Conservation (phyloP, 2,329 filamentous ascomycete species). For the Phoma sp. region DNA sequence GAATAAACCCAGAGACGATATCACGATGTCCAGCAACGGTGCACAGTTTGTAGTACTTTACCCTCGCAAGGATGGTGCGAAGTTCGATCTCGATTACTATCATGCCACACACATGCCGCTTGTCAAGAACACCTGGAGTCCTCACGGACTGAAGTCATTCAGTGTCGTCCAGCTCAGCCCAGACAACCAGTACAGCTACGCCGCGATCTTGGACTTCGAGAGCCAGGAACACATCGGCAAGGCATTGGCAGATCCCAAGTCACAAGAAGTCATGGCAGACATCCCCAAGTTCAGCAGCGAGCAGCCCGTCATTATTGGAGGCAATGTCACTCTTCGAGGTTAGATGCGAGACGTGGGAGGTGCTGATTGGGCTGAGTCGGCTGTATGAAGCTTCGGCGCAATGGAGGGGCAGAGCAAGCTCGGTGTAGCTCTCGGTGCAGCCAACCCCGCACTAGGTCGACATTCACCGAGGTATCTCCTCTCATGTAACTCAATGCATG, state of each 20-base stretch:
- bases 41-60: conserved; percentile 48
- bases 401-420: no score
- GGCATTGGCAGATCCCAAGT: conserved; percentile 23
- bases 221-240: conserved; percentile 31
- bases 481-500: conserved; percentile 10
- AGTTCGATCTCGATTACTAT: conserved; percentile 61
- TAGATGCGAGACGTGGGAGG: conserved; percentile 7
- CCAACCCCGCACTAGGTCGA: conserved; percentile 12
- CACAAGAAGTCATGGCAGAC: conserved; percentile 48
- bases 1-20: background rate
- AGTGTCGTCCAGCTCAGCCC: conserved; percentile 28
- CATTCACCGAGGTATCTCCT: conserved; percentile 20
- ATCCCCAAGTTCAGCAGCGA: conserved; percentile 48
- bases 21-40: conserved; percentile 24
- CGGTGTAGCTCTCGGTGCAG: conserved; percentile 12
- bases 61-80: conserved; percentile 49
- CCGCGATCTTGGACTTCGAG: conserved; percentile 33
- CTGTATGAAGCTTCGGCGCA: conserved; percentile 7
- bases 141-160: conserved; percentile 49
- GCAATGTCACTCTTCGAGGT: conserved; percentile 25
- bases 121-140: conserved; percentile 49
- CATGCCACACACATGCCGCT: conserved; percentile 57
- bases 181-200: conserved; percentile 32
- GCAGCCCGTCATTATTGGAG: conserved; percentile 40
- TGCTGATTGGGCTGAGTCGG: conserved; percentile 4